Percentiles rank a stretch among this genome's conserved stretches.
phyloP scores from a whole-genome alignment of 192 early-diverging fungal genomes.

The Backusella tuberculispora region DNA sequence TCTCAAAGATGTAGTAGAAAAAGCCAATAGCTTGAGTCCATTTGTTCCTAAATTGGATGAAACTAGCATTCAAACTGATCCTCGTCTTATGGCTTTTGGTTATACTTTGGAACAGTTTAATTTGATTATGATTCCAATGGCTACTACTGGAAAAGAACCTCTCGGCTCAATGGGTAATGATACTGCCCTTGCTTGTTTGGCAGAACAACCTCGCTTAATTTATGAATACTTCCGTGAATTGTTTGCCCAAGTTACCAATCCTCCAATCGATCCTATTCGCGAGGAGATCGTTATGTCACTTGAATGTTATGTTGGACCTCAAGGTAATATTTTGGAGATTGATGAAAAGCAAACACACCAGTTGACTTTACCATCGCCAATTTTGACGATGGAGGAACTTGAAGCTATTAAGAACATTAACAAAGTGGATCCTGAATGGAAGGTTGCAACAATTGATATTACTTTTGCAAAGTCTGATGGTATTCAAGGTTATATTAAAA shows the following conservation, averaged over 20 bases:
- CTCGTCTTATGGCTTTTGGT: constrained; percentile 85
- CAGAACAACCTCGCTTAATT: constrained; percentile 83
- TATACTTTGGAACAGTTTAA: constrained; percentile 95
- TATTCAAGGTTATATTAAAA: constrained; percentile 72
- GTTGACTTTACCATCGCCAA: constrained; percentile 83
- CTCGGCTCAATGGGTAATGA: constrained; percentile 99
- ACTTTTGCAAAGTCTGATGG: constrained; percentile 82
- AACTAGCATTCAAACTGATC: constrained; percentile 65
- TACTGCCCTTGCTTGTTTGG: constrained; percentile 92
- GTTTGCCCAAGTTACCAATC: constrained; percentile 98
- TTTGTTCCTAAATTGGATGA: constrained; percentile 59
- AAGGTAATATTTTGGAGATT: constrained; percentile 93
- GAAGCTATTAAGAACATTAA: constrained; percentile 78
- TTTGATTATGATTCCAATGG: constrained; percentile 89
- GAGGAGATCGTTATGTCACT: constrained; percentile 99
- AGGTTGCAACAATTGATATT: constrained; percentile 84
- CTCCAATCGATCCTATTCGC: constrained; percentile 99
- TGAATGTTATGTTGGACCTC: constrained; percentile 93
- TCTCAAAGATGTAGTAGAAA: constrained; percentile 63
- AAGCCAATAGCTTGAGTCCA: constrained; percentile 31
- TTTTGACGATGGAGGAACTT: constrained; percentile 85
- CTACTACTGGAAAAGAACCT: constrained; percentile 90
- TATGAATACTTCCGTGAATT: constrained; percentile 99
- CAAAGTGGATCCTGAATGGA: constrained; percentile 72
- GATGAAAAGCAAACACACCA: constrained; percentile 79